Evolutionary conservation across 768 basidiomycete genomes (phyloP).

Genomic region (Ramaria rubella): DNA sequence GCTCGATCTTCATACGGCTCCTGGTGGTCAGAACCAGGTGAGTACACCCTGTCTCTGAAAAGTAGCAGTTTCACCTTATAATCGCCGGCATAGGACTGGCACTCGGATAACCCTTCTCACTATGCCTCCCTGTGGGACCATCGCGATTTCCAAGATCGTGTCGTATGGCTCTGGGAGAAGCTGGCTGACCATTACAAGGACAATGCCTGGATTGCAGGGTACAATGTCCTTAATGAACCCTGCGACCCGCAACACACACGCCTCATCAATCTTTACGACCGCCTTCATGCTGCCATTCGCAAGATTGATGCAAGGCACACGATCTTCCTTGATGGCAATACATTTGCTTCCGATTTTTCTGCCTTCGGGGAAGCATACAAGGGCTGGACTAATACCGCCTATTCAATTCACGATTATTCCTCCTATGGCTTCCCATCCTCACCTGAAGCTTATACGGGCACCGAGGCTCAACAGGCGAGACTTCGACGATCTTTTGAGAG

Average conservation of each 20-base stretch:
- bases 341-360: constrained; percentile 74
- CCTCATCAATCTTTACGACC: constrained; percentile 60
- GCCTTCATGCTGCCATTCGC: constrained; percentile 64
- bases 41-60: not conserved
- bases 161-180: constrained; percentile 70
- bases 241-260: constrained; percentile 63
- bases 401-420: constrained; percentile 75
- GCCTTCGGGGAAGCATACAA: constrained; percentile 58
- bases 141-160: constrained; percentile 79
- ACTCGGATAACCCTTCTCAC: constrained; percentile 14
- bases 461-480: constrained; percentile 44
- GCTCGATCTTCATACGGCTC: constrained; percentile 73
- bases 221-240: constrained; percentile 82
- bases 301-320: constrained; percentile 61
- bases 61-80: not conserved
- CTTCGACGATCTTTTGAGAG: constrained; percentile 56
- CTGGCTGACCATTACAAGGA: constrained; percentile 69
- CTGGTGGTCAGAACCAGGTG: constrained; percentile 56
- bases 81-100: constrained; percentile 9
- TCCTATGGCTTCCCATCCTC: constrained; percentile 62
- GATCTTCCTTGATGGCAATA: constrained; percentile 81
- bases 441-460: constrained; percentile 47
- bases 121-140: constrained; percentile 57
- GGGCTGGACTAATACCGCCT: constrained; percentile 65
- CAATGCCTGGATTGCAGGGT: constrained; percentile 81